Base-by-base conservation (phyloP, 2,329 filamentous ascomycete species). In the Podosphaera xanthii region DNA sequence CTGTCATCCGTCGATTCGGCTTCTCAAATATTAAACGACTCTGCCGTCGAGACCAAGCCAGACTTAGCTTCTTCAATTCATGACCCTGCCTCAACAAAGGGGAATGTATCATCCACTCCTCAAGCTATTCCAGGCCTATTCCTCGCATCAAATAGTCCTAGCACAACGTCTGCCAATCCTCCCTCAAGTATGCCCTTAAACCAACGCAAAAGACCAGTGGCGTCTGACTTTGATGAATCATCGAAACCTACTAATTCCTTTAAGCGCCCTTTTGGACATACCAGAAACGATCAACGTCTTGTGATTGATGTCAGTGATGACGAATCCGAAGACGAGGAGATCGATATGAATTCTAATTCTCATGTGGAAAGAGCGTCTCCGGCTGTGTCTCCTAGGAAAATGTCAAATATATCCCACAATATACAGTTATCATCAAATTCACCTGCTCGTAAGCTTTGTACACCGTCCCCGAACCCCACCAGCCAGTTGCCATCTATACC, bases 231-330 rank as follows among this genome's bases (percentile, higher is more conserved):
- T 62, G 80, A 86, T 61, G 77, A 80, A n/a, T 73, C 75, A 30
- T 14, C 38, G 3, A 14, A 31, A 3, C 71, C 74, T 0, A 67
- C 71, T 12, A 66, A 6, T 8, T 42, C 70, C 1, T 65, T 63
- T 60, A 70, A 86, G 64, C 80, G 83, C 56, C 77, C 80, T 3
- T 82, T 83, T 65, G 79, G 78, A 10, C 79, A 82, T 52, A 75
- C 74, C 54, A 74, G 75, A 33, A 73, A 77, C 58, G 76, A 83
- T 33, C 76, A 81, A 57, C 77, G 77, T 2, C 78, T 94, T 58
- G 79, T 95, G 46, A 94, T 95, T 64, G 81, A 94, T 63, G 83
- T 94, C 46, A 94, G 87, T 67, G 90, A 94, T 35, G 80, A 83
- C 63, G 81, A 84, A 60, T 74, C 68, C 35, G 79, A 75, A 33